A percentile compares a stretch with the other conserved stretches of the same genome.
These are phyloP conservation scores for Dentipellis fragilis DNA, from an alignment of 768 basidiomycete species.

Conservation along the genomic window DNA sequence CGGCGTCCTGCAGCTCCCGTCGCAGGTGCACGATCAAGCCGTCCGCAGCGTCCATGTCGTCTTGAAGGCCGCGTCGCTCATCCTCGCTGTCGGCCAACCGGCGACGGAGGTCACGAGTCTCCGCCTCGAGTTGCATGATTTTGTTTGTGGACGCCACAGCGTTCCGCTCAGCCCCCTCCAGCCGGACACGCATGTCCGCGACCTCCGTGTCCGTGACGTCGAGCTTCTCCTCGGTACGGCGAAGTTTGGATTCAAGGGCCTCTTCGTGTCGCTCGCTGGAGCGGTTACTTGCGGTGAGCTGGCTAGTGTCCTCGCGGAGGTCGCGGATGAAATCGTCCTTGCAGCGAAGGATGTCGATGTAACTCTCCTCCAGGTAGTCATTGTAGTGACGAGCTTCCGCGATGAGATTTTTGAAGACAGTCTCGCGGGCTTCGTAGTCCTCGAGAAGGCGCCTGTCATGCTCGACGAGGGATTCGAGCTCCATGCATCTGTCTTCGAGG, in stretches of 20 bases:
- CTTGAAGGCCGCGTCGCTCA: constrained; percentile 6
- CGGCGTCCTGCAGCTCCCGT: constrained; percentile 5
- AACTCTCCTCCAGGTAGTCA: constrained; percentile 9
- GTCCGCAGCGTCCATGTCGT: constrained; percentile 4
- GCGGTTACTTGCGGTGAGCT: neutral
- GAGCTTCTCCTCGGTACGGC: constrained; percentile 9
- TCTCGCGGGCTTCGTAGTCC: constrained; percentile 4
- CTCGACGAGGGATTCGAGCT: constrained; percentile 3
- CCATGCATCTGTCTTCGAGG: neutral
- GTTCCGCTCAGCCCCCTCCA: constrained; percentile 12
- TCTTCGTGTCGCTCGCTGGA: constrained; percentile 4
- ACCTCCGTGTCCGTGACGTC: constrained; percentile 10
- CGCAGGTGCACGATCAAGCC: constrained; percentile 2
- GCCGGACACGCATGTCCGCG: constrained; percentile 9
- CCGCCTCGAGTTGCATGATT: constrained; percentile 14
- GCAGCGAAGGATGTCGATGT: constrained; percentile 6
- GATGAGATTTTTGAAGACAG: constrained; percentile 5
- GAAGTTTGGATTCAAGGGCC: constrained; percentile 4
- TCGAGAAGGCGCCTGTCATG: constrained; percentile 2
- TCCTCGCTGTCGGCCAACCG: constrained; percentile 2
- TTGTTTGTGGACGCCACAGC: constrained; percentile 12
- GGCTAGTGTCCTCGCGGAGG: constrained; percentile 7
- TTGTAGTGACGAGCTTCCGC: constrained; percentile 9
- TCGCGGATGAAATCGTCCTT: constrained; percentile 13
- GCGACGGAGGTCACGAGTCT: constrained; percentile 3